These are phyloP conservation scores for Epichloe hybrida DNA, from an alignment of 2,329 filamentous ascomycete species.

Conservation along the genomic window DNA sequence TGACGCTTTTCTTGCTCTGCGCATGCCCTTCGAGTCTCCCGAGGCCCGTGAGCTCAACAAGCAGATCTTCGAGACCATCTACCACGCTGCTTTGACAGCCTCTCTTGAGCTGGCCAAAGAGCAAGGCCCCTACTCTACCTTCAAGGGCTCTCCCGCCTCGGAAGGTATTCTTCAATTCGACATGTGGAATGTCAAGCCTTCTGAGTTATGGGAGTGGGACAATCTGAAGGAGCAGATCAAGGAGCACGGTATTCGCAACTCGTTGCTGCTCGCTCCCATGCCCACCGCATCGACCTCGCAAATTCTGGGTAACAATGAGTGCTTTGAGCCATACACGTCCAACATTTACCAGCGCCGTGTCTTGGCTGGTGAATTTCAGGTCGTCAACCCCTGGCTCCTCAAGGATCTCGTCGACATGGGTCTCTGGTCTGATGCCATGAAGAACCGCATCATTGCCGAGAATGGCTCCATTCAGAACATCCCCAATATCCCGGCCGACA, in stretches of 20 bases:
- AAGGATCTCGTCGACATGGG: constrained; percentile 98
- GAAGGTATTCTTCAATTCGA: constrained; percentile 95
- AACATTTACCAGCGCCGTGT: constrained; percentile 99
- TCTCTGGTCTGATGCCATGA: constrained; percentile 98
- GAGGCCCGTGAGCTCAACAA: constrained; percentile 91
- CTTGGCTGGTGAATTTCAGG: constrained; percentile 95
- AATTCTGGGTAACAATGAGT: constrained; percentile 98
- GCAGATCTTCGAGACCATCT: constrained; percentile 99
- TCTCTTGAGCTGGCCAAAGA: constrained; percentile 77
- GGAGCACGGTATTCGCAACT: constrained; percentile 89
- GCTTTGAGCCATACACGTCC: constrained; percentile 98
- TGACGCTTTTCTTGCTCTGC: constrained; percentile 92
- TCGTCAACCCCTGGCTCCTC: constrained; percentile 96
- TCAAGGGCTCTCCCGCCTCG: constrained; percentile 85
- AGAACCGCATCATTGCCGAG: constrained; percentile 98
- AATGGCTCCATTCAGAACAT: constrained; percentile 94
- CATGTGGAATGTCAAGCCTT: constrained; percentile 93
- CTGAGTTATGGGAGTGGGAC: constrained; percentile 94
- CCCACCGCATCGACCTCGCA: constrained; percentile 94
- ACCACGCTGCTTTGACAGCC: constrained; percentile 84
- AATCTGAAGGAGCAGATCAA: constrained; percentile 81
- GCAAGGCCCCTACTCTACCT: constrained; percentile 75
- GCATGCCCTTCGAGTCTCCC: constrained; percentile 91
- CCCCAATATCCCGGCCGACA: constrained; percentile 86
- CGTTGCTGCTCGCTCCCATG: constrained; percentile 89